Base-by-base conservation (phyloP, 768 basidiomycete species). In the Phaeotremella fagi region DNA sequence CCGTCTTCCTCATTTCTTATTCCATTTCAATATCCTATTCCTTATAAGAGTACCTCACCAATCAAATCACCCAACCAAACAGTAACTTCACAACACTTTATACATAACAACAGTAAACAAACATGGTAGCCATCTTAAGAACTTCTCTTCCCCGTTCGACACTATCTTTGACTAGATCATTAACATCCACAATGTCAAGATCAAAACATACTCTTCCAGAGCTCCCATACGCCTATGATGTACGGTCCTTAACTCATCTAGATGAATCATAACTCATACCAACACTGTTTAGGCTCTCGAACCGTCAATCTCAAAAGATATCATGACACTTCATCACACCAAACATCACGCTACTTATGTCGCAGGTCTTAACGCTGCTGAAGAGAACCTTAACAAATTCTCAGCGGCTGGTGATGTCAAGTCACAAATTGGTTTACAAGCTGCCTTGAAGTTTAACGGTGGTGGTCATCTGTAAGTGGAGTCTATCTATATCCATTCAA, bases 291-390 rank as follows among this genome's bases (percentile, higher is more conserved):
- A 75, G 75, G 75, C 83, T 48, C 88, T 97, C 70, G 88, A 92
- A 80, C 91, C 91, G n/a, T 85, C 83, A 78, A 94, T 97, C 78
- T 87, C 83, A 29, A 71, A 80, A 72, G 82, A 92, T 78, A 97
- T 95, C 77, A 97, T 94, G 91, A 81, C 78, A 52, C 86, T 94
- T 46, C 91, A 97, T 77, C 91, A 97, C 79, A 83, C 80, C 59
- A 92, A 91, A 80, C 91, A 97, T 73, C 91, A 97, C 71, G 89
- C 91, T 79, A 85, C 89, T 49, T 95, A 95, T 67, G 88, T 94
- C 50, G 92, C 83, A 66, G 86, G 85, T 1, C 82, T 97, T 74
- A 97, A 94, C 77, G 83, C 87, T 28, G 91, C 90, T 16, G 90
- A 94, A 77, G 78, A 80, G 57, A 79, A 81, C 0, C 88, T 90